phyloP scores from a whole-genome alignment of 2,329 filamentous ascomycete genomes.

The Talaromyces sp. region DNA sequence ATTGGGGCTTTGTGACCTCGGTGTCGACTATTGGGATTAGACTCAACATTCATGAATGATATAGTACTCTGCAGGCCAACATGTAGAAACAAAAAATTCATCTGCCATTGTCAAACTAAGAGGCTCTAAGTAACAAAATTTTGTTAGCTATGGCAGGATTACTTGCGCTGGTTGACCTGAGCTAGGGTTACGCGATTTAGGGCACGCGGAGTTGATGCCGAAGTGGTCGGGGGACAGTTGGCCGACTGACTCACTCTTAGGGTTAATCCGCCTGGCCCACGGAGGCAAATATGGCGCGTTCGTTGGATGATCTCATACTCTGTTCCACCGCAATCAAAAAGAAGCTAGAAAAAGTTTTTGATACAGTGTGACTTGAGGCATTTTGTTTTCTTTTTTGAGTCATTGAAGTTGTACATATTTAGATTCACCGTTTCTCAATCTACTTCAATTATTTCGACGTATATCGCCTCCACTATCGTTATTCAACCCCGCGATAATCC shows the following conservation, averaged over 20 bases:
- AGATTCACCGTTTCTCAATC: background rate
- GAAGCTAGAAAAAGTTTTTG: conserved; percentile 3
- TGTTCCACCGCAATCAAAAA: conserved; percentile 4
- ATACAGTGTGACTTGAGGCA: background rate
- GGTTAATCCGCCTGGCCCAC: background rate
- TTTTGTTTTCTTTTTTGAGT: background rate
- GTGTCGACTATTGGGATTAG: no score
- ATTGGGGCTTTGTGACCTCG: no score
- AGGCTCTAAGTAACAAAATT: no score
- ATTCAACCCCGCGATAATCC: background rate
- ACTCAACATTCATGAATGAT: no score
- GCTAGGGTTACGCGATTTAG: background rate
- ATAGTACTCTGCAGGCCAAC: no score
- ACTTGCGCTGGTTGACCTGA: background rate
- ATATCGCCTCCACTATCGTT: background rate
- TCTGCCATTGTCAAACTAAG: no score
- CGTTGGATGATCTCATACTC: conserved; percentile 2
- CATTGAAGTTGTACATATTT: background rate
- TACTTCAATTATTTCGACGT: background rate
- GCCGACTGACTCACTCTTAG: conserved; percentile 12
- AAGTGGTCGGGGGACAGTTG: conserved; percentile 14
- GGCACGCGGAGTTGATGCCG: conserved; percentile 2
- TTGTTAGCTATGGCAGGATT: no score
- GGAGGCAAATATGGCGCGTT: conserved; percentile 6
- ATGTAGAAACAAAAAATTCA: no score